A percentile compares a stretch with the other conserved stretches of the same genome.
These are phyloP conservation scores for Rhodotorula sp. DNA, from an alignment of 1,284 basidiomycete species.

Conservation along the genomic window DNA sequence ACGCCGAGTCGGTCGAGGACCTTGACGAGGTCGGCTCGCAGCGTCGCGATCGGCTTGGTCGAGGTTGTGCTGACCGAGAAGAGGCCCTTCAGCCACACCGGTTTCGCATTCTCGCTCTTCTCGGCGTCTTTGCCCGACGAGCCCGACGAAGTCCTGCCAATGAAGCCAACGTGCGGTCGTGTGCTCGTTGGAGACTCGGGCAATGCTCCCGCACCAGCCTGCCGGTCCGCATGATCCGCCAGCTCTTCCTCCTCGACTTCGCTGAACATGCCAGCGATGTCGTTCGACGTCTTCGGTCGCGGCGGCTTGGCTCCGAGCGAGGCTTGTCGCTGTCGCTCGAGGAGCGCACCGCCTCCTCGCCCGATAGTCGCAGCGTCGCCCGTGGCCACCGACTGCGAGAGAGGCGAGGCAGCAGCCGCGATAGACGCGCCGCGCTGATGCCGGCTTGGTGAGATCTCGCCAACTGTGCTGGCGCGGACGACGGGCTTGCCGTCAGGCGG, in stretches of 20 bases:
- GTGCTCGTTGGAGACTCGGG: conserved; percentile 31
- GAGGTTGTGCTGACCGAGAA: conserved; percentile 83
- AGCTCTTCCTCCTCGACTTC: conserved; percentile 32
- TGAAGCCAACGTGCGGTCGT: conserved; percentile 27
- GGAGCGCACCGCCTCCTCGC: conserved; percentile 3
- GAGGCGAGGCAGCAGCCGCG: conserved; percentile 13
- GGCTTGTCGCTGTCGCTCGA: conserved; percentile 24
- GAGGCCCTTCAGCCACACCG: conserved; percentile 48
- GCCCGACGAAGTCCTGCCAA: conserved; percentile 8
- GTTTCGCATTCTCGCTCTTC: conserved; percentile 27
- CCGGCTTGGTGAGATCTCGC: conserved; percentile 39
- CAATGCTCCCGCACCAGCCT: not conserved
- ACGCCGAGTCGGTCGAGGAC: conserved; percentile 93
- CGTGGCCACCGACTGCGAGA: conserved; percentile 3
- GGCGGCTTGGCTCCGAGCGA: conserved; percentile 55
- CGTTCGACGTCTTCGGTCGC: conserved; percentile 54
- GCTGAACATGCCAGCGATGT: conserved; percentile 33
- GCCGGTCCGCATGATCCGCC: not conserved
- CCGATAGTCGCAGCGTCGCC: conserved; percentile 11
- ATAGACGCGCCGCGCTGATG: conserved; percentile 35
- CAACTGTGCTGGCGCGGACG: conserved; percentile 39
- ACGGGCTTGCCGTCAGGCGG: conserved; percentile 37
- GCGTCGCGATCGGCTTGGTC: conserved; percentile 74
- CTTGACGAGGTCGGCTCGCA: conserved; percentile 78
- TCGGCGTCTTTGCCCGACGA: conserved; percentile 4